Evolutionary conservation across 192 early-diverging fungal genomes (phyloP).

Genomic region (Mortierella hygrophila): DNA sequence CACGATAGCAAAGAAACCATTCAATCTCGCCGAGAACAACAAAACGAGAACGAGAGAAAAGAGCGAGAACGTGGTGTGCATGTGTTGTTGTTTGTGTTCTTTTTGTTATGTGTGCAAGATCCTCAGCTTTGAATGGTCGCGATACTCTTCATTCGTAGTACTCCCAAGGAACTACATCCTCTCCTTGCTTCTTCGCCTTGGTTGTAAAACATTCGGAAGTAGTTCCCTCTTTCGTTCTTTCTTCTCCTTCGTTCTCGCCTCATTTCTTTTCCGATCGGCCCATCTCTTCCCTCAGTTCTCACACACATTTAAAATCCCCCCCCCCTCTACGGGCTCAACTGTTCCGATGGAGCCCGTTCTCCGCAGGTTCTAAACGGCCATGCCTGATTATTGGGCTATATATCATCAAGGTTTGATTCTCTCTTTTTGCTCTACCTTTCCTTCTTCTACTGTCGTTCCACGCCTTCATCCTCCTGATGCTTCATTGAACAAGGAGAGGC

Average conservation of each 20-base stretch:
- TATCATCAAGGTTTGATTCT: neutral
- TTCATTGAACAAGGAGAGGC: too few relatives aligned
- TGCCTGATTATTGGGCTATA: neutral
- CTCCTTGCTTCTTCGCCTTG: neutral
- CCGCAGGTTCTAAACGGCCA: neutral
- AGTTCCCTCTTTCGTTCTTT: neutral
- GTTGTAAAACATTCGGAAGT: neutral
- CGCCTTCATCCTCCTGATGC: too few relatives aligned
- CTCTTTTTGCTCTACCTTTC: neutral
- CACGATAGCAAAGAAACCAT: neutral
- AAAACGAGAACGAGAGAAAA: neutral
- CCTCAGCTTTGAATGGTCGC: neutral
- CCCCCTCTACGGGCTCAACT: neutral
- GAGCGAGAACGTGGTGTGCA: neutral
- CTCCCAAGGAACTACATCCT: neutral
- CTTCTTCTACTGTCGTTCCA: too few relatives aligned
- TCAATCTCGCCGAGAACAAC: neutral
- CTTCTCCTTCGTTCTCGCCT: neutral
- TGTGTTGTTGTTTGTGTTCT: neutral
- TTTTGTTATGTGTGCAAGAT: neutral
- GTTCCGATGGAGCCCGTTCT: conserved; percentile 12
- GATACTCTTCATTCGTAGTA: neutral
- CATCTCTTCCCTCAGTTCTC: neutral
- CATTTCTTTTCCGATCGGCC: neutral
- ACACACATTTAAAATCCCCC: neutral